phyloP scores from a whole-genome alignment of 441 rosid species.

The Daphne laureola region DNA sequence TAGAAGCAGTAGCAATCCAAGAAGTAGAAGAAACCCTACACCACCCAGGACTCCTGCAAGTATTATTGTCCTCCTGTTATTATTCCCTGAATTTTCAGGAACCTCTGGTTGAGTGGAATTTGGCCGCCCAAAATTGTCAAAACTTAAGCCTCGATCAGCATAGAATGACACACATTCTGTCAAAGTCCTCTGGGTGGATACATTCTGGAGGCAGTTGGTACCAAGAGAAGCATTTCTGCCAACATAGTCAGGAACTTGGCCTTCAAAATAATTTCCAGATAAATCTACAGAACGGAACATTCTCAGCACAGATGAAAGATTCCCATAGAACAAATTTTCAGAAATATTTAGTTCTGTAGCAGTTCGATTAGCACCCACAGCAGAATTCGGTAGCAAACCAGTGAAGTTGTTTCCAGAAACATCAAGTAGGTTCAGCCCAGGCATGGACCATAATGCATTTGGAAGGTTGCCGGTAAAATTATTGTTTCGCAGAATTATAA shows the following conservation, averaged over 20 bases:
- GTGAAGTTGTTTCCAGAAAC: conserved; percentile 75
- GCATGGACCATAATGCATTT: conserved; percentile 40
- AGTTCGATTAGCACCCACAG: conserved; percentile 24
- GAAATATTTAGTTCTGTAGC: conserved; percentile 53
- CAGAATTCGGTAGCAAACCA: conserved; percentile 46
- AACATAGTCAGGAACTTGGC: conserved; percentile 50
- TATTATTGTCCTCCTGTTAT: conserved; percentile 37
- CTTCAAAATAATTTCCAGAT: conserved; percentile 79
- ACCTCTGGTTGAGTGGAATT: conserved; percentile 40
- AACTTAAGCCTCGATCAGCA: conserved; percentile 42
- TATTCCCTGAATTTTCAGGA: conserved; percentile 27
- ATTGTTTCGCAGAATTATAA: conserved; percentile 47
- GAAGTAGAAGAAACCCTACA: conserved; percentile 40
- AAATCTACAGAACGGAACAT: conserved; percentile 43
- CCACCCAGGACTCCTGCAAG: conserved; percentile 64
- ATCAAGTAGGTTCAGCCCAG: conserved; percentile 55
- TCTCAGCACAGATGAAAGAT: conserved; percentile 37
- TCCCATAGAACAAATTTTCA: conserved; percentile 61
- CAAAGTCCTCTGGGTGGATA: conserved; percentile 48
- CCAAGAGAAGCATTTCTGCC: conserved; percentile 38
- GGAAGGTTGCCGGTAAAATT: conserved; percentile 54
- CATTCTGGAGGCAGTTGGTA: conserved; percentile 65
- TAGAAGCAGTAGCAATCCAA: conserved; percentile 33
- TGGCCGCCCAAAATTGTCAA: conserved; percentile 69
- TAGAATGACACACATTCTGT: conserved; percentile 59